Evolutionary conservation across 345 rosid genomes (phyloP), one percentile per base, ranked within the genome.

Genomic region (Citrus glauca): DNA sequence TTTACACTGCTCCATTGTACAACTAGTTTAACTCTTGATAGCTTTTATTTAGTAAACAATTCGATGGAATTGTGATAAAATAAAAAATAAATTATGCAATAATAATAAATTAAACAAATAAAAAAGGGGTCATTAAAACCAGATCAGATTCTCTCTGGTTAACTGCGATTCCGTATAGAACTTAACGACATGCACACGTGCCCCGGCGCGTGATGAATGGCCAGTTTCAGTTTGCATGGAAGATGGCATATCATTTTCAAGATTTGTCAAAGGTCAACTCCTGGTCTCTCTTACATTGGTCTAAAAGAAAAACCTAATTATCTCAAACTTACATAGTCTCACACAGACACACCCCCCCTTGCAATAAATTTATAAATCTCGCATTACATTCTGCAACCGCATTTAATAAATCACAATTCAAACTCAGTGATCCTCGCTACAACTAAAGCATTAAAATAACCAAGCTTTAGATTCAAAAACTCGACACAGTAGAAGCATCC

Each of bases 381-480:
- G 24, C 50, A 28, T 45, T 45, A 45, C 50, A 45, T 45, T 45
- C 50, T 50, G 55, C 57, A 50, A 1, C 22, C 25, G 9, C n/a
- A 24, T 33, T 55, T 19, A 8, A 60, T 32, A 9, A 50, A 20
- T 25, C 35, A 3, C 40, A 56, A 57, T 75, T 32, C 9, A 68
- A 56, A 61, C 68, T 11, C 63, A 73, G 55, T 59, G 62, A 17
- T 53, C 59, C 61, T 65, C 38, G n/a, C 40, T 14, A 65, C 22
- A 32, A 65, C 27, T 16, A 65, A 50, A 50, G 66, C 64, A 28
- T 64, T 81, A 81, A 84, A 81, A 65, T 77, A 87, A 79, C 10
- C 27, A 5, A 70, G 37, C 74, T 83, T 81, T 4, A 66, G 78
- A 81, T 83, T 85, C 82, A 79, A 84, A 84, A 82, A 77, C 71